Percentiles rank a stretch among this genome's conserved stretches.
Evolutionary conservation across 495 filamentous ascomycete species (phyloP).

Genomic region (Diplogelasinospora grovesii): DNA sequence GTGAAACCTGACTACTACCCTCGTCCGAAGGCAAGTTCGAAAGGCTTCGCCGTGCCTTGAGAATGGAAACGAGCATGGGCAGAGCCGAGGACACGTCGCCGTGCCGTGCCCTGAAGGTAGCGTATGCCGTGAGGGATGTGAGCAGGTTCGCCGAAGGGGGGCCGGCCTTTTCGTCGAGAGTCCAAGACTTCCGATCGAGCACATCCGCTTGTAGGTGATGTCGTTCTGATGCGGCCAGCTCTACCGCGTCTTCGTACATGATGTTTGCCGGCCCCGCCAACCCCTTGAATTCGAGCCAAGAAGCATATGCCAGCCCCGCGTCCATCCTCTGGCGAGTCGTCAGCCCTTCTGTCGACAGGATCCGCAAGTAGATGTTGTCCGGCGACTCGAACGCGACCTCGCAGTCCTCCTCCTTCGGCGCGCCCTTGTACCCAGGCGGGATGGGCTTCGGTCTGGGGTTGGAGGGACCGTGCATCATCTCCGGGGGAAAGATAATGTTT

Average conservation of each 20-base stretch:
- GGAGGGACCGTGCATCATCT: conserved; percentile 69
- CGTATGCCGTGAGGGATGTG: conserved; percentile 65
- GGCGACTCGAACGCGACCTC: conserved; percentile 55
- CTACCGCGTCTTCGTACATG: conserved; percentile 20
- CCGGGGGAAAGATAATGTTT: conserved; percentile 56
- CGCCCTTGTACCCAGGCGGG: conserved; percentile 47
- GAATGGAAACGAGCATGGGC: conserved; percentile 78
- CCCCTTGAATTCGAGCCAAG: conserved; percentile 74
- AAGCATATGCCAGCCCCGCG: conserved; percentile 72
- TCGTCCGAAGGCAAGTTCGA: conserved; percentile 9
- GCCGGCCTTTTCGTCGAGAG: conserved; percentile 48
- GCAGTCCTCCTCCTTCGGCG: conserved; percentile 67
- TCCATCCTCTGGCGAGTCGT: conserved; percentile 65
- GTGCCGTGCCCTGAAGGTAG: conserved; percentile 64
- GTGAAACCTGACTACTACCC: too few relatives aligned
- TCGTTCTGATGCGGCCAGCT: conserved; percentile 25
- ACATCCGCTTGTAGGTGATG: conserved; percentile 30
- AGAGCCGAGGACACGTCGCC: conserved; percentile 59
- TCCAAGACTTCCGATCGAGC: conserved; percentile 53
- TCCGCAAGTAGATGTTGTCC: conserved; percentile 66
- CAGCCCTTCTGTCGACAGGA: conserved; percentile 72
- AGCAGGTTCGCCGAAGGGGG: conserved; percentile 65
- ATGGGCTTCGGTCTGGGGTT: conserved; percentile 74
- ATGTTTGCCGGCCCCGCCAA: conserved; percentile 28
- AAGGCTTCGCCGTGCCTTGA: conserved; percentile 58